A percentile compares a stretch with the other conserved stretches of the same genome.
phyloP scores from a whole-genome alignment of 805 yeast species.

The Kodamaea hsintzibuensis region DNA sequence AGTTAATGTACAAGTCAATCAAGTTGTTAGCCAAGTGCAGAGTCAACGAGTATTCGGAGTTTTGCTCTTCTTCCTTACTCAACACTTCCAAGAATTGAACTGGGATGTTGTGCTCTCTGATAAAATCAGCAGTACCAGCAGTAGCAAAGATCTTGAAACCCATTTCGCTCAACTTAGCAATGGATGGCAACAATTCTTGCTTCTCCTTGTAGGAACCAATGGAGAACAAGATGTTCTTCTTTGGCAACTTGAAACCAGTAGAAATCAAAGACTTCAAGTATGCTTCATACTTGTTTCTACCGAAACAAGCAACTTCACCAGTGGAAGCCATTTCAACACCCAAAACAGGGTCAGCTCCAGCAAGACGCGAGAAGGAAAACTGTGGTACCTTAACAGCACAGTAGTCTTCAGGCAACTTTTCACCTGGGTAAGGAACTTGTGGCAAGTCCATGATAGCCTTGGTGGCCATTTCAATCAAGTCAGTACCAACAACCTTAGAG shows the following conservation, averaged over 20 bases:
- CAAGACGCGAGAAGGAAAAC: slow-evolving; percentile 92
- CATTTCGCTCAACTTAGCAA: slow-evolving; percentile 72
- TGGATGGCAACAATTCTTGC: slow-evolving; percentile 87
- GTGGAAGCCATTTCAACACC: slow-evolving; percentile 99
- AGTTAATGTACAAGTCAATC: slow-evolving; percentile 93
- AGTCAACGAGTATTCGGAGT: slow-evolving; percentile 91
- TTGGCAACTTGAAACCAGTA: slow-evolving; percentile 93
- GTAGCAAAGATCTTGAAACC: slow-evolving; percentile 95
- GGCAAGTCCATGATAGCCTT: slow-evolving; percentile 91
- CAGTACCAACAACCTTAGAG: slow-evolving; percentile 95
- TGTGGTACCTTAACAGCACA: slow-evolving; percentile 97
- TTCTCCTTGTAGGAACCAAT: slow-evolving; percentile 97
- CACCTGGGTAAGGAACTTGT: slow-evolving; percentile 85
- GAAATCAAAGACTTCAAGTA: slow-evolving; percentile 92
- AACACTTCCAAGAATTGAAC: slow-evolving; percentile 93
- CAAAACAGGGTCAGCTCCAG: slow-evolving; percentile 96
- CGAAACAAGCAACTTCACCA: slow-evolving; percentile 98
- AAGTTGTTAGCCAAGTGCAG: slow-evolving; percentile 95
- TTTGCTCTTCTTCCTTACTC: slow-evolving; percentile 71
- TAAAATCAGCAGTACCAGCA: slow-evolving; percentile 98
- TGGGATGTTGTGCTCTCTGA: slow-evolving; percentile 91
- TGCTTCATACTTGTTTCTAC: slow-evolving; percentile 95
- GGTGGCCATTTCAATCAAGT: slow-evolving; percentile 95
- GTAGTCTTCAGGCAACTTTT: slow-evolving; percentile 86
- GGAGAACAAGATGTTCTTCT: slow-evolving; percentile 89